These are phyloP conservation scores for Talaromyces atroroseus DNA, from an alignment of 2,329 filamentous ascomycete genomes.

Conservation along the genomic window DNA sequence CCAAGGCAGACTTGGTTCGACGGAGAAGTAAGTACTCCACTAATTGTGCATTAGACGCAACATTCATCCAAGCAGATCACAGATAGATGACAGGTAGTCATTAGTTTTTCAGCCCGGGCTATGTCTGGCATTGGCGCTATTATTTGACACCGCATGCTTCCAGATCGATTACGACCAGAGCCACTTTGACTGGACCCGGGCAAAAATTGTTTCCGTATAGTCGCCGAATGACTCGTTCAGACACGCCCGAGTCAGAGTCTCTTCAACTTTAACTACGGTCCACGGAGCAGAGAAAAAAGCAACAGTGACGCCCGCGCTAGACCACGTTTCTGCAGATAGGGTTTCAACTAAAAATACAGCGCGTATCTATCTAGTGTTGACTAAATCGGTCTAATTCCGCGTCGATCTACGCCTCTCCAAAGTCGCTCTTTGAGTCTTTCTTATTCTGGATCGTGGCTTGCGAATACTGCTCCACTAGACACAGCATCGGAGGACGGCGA, in stretches of 20 bases:
- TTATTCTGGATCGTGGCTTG: background rate
- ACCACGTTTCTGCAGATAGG: background rate
- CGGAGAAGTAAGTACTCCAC: too few relatives aligned
- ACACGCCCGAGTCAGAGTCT: background rate
- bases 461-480: background rate
- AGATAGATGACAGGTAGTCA: background rate
- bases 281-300: slow-evolving; percentile 1
- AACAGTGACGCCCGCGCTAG: background rate
- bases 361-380: background rate
- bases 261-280: too few relatives aligned
- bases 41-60: background rate
- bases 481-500: background rate
- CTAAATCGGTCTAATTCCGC: background rate
- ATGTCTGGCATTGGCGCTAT: background rate
- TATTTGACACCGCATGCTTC: background rate
- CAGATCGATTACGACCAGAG: background rate
- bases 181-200: slow-evolving; percentile 2
- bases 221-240: background rate
- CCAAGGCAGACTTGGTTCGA: background rate
- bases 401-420: background rate
- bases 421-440: background rate
- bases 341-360: too few relatives aligned
- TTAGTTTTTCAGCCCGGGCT: background rate
- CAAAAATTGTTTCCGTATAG: background rate
- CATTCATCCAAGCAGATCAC: background rate